Percentiles rank a stretch among this genome's conserved stretches.
These are phyloP conservation scores for Triticum timopheevii DNA, from an alignment of 176 grass and related monocot species.

Conservation along the genomic window DNA sequence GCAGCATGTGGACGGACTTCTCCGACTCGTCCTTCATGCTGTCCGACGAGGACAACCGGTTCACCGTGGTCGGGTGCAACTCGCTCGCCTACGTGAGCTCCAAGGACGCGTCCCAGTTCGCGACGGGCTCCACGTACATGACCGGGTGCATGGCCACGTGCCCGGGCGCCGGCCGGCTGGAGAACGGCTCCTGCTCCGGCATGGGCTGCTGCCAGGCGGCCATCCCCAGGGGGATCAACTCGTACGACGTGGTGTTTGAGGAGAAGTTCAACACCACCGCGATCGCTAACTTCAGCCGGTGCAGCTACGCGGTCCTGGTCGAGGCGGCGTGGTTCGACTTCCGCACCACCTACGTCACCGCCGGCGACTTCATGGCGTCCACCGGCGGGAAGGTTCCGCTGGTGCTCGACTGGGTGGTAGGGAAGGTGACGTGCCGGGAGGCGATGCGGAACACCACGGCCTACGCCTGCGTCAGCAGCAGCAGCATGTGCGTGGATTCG, in stretches of 20 bases:
- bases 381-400: constrained; percentile 34
- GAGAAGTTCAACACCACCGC: constrained; percentile 7
- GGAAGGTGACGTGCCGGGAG: constrained; percentile 27
- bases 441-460: constrained; percentile 9
- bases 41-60: constrained; percentile 32
- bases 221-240: constrained; percentile 44
- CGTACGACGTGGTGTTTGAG: constrained; percentile 23
- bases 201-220: constrained; percentile 68
- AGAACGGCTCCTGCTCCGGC: constrained; percentile 52
- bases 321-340: constrained; percentile 50
- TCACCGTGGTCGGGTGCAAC: constrained; percentile 48
- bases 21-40: constrained; percentile 27
- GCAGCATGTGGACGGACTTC: not conserved
- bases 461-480: constrained; percentile 40
- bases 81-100: constrained; percentile 22
- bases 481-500: constrained; percentile 30
- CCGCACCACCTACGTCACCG: constrained; percentile 32
- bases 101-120: not conserved
- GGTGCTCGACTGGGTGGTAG: constrained; percentile 55
- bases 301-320: constrained; percentile 50
- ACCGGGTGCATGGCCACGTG: constrained; percentile 46
- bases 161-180: constrained; percentile 19
- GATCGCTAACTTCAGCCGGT: constrained; percentile 6
- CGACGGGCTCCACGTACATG: constrained; percentile 29
- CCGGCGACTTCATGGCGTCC: not conserved